These are phyloP conservation scores for Hypoxylon fuscum DNA, from an alignment of 495 filamentous ascomycete species.

Conservation along the genomic window DNA sequence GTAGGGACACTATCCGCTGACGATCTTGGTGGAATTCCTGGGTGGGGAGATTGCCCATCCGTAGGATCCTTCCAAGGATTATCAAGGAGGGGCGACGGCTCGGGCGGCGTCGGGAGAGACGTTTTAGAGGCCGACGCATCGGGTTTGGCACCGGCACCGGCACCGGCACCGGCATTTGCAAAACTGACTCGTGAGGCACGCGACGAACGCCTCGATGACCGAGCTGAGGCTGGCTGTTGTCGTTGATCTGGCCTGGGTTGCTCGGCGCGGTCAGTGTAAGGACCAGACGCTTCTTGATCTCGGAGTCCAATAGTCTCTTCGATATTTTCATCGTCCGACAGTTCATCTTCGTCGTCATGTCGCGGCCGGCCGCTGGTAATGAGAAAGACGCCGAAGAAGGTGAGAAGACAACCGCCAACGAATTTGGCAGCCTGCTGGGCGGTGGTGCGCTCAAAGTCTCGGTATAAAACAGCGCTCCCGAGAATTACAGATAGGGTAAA, in stretches of 20 bases:
- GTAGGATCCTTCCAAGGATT: constrained; percentile 47
- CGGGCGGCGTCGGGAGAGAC: constrained; percentile 28
- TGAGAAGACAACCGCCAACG: constrained; percentile 85
- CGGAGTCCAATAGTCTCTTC: constrained; percentile 60
- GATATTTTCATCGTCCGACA: constrained; percentile 61
- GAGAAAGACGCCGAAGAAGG: constrained; percentile 92
- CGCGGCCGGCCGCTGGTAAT: constrained; percentile 77
- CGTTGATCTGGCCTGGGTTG: constrained; percentile 30
- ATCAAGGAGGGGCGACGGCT: constrained; percentile 43
- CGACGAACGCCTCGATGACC: constrained; percentile 49
- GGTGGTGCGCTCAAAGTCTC: constrained; percentile 87
- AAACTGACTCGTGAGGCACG: constrained; percentile 49
- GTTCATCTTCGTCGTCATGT: constrained; percentile 61
- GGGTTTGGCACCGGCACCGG: constrained; percentile 25
- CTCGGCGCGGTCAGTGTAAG: constrained; percentile 35
- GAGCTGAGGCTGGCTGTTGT: constrained; percentile 13
- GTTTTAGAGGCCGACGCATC: constrained; percentile 27
- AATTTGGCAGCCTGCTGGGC: constrained; percentile 79
- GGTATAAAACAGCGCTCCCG: constrained; percentile 89
- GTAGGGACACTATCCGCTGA: constrained; percentile 53
- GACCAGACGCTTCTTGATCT: constrained; percentile 46
- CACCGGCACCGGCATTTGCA: constrained; percentile 33
- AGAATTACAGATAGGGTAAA: constrained; percentile 96
- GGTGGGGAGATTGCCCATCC: constrained; percentile 35
- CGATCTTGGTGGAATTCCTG: constrained; percentile 43